Percentiles rank a stretch among this genome's conserved stretches.
These are phyloP conservation scores for Fraxinus albicans DNA, from an alignment of 305 asterid species.

Conservation along the genomic window DNA sequence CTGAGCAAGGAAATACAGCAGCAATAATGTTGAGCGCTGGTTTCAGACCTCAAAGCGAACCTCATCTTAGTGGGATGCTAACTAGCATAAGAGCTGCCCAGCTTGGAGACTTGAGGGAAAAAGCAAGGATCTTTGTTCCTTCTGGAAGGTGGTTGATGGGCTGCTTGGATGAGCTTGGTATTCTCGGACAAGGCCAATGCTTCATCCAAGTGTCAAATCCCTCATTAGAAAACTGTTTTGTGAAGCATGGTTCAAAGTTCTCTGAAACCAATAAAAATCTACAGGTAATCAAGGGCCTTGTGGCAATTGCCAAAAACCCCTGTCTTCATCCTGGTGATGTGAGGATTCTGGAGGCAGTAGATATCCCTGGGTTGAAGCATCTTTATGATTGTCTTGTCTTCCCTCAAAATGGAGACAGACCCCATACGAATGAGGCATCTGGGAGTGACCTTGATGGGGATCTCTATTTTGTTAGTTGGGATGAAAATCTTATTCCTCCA, in stretches of 20 bases:
- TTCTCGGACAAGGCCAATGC: conserved; percentile 82
- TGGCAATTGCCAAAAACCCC: conserved; percentile 79
- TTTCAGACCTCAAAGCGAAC: conserved; percentile 70
- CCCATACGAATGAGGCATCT: conserved; percentile 91
- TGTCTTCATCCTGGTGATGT: conserved; percentile 98
- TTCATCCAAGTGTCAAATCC: conserved; percentile 78
- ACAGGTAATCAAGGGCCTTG: conserved; percentile 61
- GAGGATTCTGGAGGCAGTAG: conserved; percentile 80
- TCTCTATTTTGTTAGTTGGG: conserved; percentile 90
- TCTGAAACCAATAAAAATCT: conserved; percentile 44
- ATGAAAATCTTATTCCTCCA: conserved; percentile 83
- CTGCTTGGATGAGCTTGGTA: conserved; percentile 75
- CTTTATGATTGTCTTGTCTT: conserved; percentile 79
- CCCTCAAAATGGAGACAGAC: conserved; percentile 88
- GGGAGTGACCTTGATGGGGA: conserved; percentile 98
- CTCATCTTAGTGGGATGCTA: conserved; percentile 84
- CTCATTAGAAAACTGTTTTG: conserved; percentile 63
- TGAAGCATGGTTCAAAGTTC: conserved; percentile 66
- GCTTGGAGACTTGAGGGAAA: conserved; percentile 82
- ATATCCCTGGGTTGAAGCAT: conserved; percentile 61
- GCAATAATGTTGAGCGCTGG: conserved; percentile 90
- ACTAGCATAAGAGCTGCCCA: conserved; percentile 80
- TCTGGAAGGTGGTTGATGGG: conserved; percentile 96
- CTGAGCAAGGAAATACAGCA: conserved; percentile 71
- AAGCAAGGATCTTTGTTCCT: conserved; percentile 77